Percentiles rank a stretch among this genome's conserved stretches.
These are phyloP conservation scores for Pestalotiopsis sp. DNA, from an alignment of 2,329 filamentous ascomycete species.

Conservation along the genomic window DNA sequence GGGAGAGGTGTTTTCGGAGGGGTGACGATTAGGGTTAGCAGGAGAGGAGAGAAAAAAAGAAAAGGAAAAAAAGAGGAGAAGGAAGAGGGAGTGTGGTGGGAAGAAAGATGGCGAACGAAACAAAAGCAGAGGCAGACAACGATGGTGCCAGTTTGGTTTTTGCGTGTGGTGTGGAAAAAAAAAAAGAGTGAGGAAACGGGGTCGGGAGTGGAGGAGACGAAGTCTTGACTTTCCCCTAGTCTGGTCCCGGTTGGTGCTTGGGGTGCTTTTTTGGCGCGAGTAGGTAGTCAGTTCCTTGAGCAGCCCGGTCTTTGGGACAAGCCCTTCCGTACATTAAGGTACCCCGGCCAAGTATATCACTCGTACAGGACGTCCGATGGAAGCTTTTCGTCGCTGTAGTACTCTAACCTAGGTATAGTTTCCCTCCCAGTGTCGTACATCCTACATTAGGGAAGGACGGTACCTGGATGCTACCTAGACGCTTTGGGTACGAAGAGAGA, in stretches of 20 bases:
- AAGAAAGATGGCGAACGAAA: conserved; percentile 29
- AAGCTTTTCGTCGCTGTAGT: too few relatives aligned
- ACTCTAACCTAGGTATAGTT: background rate
- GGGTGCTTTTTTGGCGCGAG: background rate
- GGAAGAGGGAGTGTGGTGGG: conserved; percentile 30
- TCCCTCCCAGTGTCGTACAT: background rate
- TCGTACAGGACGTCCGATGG: too few relatives aligned
- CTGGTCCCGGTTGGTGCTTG: background rate
- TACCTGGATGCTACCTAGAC: background rate
- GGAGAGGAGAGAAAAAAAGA: conserved; percentile 43
- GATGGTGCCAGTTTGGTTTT: conserved; percentile 35
- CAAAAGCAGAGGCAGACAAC: conserved; percentile 30
- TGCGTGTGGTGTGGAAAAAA: conserved; percentile 30
- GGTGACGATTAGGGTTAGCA: conserved; percentile 26
- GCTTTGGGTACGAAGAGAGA: background rate
- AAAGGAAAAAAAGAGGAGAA: conserved; percentile 42
- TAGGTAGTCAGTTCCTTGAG: background rate
- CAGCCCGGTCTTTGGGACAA: background rate
- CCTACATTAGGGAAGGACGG: background rate
- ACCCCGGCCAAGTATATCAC: background rate
- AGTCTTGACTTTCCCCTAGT: conserved; percentile 1
- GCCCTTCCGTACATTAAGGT: too few relatives aligned
- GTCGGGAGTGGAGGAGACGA: conserved; percentile 26
- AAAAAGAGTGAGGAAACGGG: conserved; percentile 23
- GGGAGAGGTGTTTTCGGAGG: conserved; percentile 27